Conservation (phyloP, 108 stramenopile genomes). For the Skeletonema costatum region DNA sequence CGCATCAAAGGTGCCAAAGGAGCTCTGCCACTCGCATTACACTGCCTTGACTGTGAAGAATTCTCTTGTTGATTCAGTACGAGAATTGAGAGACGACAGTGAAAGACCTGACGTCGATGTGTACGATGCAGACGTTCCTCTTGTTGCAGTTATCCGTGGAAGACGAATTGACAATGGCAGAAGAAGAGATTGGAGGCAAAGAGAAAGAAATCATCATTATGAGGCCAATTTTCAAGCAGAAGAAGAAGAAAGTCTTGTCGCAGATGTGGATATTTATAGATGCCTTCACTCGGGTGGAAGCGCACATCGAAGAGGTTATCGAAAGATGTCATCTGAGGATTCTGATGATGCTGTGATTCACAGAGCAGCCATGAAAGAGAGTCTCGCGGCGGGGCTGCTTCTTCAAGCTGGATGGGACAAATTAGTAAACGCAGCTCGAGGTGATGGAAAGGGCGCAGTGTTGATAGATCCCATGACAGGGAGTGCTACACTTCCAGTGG, state of each 20-base stretch:
- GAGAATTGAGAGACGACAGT: conserved; percentile 65
- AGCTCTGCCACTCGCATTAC: conserved; percentile 81
- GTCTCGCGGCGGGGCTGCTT: conserved; percentile 77
- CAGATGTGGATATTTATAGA: conserved; percentile 67
- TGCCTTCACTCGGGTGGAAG: conserved; percentile 70
- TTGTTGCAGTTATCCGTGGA: conserved; percentile 65
- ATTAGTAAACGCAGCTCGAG: conserved; percentile 42
- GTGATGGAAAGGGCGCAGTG: conserved; percentile 25
- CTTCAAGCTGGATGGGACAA: conserved; percentile 69
- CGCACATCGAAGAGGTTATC: conserved; percentile 73
- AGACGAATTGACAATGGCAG: conserved; percentile 13
- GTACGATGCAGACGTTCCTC: conserved; percentile 76
- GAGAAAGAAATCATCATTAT: not conserved
- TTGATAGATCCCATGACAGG: conserved; percentile 88
- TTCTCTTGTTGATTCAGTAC: conserved; percentile 73
- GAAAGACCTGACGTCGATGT: conserved; percentile 74
- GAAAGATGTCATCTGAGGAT: conserved; percentile 19
- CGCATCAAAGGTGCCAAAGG: conserved; percentile 53
- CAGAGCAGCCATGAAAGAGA: conserved; percentile 86
- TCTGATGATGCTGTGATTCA: conserved; percentile 49
- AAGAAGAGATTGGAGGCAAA: conserved; percentile 13
- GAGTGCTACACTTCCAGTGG: conserved; percentile 71
- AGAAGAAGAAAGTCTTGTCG: conserved; percentile 47
- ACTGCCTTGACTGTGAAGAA: conserved; percentile 82
- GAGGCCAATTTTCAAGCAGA: conserved; percentile 2